Evolutionary conservation across 1,284 basidiomycete genomes (phyloP).

Genomic region (Anthracocystis setariae): DNA sequence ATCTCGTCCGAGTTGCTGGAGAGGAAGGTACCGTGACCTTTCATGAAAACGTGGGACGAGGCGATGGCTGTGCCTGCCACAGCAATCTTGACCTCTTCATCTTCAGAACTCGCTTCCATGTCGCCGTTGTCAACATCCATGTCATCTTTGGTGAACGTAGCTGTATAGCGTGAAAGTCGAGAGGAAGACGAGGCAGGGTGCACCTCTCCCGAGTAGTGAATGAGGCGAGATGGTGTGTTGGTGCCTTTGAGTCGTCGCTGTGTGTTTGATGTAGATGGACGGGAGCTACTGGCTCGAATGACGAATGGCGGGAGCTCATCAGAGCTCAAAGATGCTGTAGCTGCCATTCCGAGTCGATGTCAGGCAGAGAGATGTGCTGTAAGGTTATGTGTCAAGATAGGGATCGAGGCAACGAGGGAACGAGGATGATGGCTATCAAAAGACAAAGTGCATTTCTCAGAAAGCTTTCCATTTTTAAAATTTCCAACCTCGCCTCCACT

Average conservation of each 20-base stretch:
- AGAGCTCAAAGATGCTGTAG: neutral
- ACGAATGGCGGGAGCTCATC: constrained; percentile 29
- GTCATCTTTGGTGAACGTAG: constrained; percentile 46
- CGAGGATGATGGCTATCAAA: neutral
- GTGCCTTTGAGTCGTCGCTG: constrained; percentile 30
- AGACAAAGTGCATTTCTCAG: neutral
- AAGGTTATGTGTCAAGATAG: neutral
- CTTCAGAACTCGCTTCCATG: constrained; percentile 20
- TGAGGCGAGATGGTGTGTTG: constrained; percentile 32
- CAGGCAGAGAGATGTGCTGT: too few species aligned
- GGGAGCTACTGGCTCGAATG: constrained; percentile 26
- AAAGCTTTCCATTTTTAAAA: neutral
- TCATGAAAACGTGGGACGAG: constrained; percentile 63
- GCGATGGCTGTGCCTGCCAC: constrained; percentile 61
- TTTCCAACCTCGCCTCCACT: neutral
- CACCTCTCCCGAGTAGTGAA: constrained; percentile 38
- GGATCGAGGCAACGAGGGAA: neutral
- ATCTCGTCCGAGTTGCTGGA: constrained; percentile 46
- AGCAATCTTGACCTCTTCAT: constrained; percentile 40
- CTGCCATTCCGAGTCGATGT: constrained; percentile 1
- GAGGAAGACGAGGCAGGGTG: constrained; percentile 39
- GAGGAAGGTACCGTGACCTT: constrained; percentile 64
- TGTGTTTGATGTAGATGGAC: constrained; percentile 15
- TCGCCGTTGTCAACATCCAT: constrained; percentile 46
- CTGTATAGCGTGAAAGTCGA: constrained; percentile 19